Conservation (phyloP, 495 filamentous ascomycete genomes). For the Trichoderma gamsii region DNA sequence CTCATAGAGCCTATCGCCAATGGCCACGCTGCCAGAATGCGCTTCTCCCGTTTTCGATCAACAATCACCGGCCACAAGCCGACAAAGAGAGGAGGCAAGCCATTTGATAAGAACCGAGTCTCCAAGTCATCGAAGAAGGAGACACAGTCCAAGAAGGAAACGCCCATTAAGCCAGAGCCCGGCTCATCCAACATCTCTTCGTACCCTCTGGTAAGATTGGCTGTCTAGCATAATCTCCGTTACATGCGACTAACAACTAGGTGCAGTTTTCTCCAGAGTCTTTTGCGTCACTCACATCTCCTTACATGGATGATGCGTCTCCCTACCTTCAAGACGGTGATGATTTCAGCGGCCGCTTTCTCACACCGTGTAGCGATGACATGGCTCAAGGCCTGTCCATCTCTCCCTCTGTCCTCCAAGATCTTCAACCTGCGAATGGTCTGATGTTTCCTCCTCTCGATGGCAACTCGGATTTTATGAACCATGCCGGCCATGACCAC, state of each 20-base stretch:
- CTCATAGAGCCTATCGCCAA: conserved; percentile 60
- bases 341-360: conserved; percentile 23
- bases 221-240: conserved; percentile 7
- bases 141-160: conserved; percentile 28
- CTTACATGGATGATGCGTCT: conserved; percentile 20
- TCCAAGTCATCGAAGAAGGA: conserved; percentile 37
- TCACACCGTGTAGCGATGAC: conserved; percentile 43
- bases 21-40: conserved; percentile 77
- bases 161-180: conserved; percentile 25
- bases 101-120: conserved; percentile 28
- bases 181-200: conserved; percentile 13
- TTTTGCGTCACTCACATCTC: conserved; percentile 2
- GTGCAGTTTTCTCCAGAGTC: conserved; percentile 12
- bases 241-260: background rate
- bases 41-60: conserved; percentile 59
- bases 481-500: background rate
- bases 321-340: conserved; percentile 16
- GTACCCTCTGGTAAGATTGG: conserved; percentile 32
- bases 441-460: conserved; percentile 5
- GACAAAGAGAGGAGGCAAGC: conserved; percentile 35
- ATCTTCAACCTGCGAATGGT: background rate
- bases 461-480: conserved; percentile 13
- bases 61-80: conserved; percentile 6
- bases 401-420: conserved; percentile 20
- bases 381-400: conserved; percentile 22